Base-by-base conservation (phyloP, 164 flowering plant genomes). In the Sextonia rubra region DNA sequence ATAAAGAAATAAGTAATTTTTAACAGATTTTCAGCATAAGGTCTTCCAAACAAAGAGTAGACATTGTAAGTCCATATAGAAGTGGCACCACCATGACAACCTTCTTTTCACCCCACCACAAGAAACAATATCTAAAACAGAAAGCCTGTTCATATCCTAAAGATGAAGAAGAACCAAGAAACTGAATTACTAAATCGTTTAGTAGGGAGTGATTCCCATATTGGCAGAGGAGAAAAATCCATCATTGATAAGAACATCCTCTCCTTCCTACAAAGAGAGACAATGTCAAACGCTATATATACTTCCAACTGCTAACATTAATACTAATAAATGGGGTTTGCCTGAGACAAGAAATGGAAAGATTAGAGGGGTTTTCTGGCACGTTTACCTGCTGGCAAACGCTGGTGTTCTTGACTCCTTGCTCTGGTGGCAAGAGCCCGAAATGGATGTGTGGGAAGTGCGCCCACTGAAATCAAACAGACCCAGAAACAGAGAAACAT, bases 401-500 rank as follows among this genome's bases (percentile, higher is more conserved):
- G 76, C 81, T 89, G 60, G 87, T 30, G 69, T 87, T 91, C 85
- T 88, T 91, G 77, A 83, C 79, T 78, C 83, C 83, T 75, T 90
- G 97, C 71, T 95, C 97, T 74, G 94, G 93, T 74, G 94, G 93
- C 92, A 87, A 83, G 61, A 93, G 89, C 66, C 99, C 99, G 76
- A 91, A 91, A 73, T 95, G 99, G 73, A 95, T 95, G 87, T 93
- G 98, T 23, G 99, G 99, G 78, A 93, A 95, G 81, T 93, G 98
- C 81, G 99, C 98, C 99, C 99, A 93, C 98, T 93, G 66, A 69
- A 75, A 37, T 55, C 52, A 66, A 69, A 73, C 58, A 60, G 69
- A 70, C 69, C 77, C 76, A 77, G 64, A 68, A 66, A 23, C 63
- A 9, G 64, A 23, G 47, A 20, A 44, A 60, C 17, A 32, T 67